Base-by-base conservation (phyloP, 106 monocot genomes). In the Allium fistulosum region DNA sequence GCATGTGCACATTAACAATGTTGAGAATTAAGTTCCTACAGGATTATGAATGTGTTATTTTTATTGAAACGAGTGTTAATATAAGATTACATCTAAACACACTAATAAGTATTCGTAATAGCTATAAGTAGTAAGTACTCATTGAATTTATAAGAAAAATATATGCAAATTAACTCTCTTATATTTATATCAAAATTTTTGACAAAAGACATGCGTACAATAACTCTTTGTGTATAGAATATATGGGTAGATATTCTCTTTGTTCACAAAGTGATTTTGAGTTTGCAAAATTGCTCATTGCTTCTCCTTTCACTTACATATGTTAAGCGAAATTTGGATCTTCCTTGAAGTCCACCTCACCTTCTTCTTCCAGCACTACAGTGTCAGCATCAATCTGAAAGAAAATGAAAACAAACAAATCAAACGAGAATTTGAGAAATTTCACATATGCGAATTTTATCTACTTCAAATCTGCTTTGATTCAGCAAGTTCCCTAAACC, bases 181-280 rank as follows among this genome's bases (percentile, higher is more conserved):
- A 28, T 28, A 28, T 3, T 28, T 28, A 28, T n/a, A n/a, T n/a
- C n/a, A 28, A 3, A 28, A n/a, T n/a, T 10, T 47, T 45, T 45
- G 62, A 26, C 48, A 58, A 58, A n/a, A 69, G 49, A 53, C 57
- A 48, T 72, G 88, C 93, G 88, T 93, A 85, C 72, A 93, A 71
- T 66, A 93, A 64, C 16, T 93, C 93, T 65, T 93, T 88, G 13
- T 88, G 88, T 8, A 93, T 86, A 72, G 93, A 88, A 75, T 62
- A 93, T 77, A 93, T 93, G 13, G 93, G 93, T 48, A 93, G 93
- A 74, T 93, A 93, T 61, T 93, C 88, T 55, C 93, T 80, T 51
- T 93, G 93, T 61, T 93, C 85, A 51, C 78, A 50, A 61, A 93
- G 18, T 53, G 93, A 93, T 77, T 86, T 93, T 66, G 87, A 81